These are phyloP conservation scores for Xylaria sp. DNA, from an alignment of 2,329 filamentous ascomycete species.

Conservation along the genomic window DNA sequence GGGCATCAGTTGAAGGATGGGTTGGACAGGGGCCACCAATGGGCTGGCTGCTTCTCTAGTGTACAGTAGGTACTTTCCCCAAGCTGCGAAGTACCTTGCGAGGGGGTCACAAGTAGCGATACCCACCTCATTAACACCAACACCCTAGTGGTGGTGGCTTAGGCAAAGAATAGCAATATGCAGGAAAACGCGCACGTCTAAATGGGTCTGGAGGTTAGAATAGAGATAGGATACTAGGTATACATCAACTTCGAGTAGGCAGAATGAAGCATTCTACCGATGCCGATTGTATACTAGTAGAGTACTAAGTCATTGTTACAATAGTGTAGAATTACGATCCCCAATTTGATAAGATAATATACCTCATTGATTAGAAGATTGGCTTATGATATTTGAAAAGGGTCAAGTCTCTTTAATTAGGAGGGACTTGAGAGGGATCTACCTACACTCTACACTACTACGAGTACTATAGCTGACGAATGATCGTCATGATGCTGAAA, in stretches of 20 bases:
- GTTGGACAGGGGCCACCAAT: constrained; percentile 17
- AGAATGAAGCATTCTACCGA: neutral
- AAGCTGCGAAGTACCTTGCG: constrained; percentile 2
- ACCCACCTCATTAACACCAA: neutral
- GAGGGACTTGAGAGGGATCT: neutral
- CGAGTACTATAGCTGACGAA: too few relatives aligned
- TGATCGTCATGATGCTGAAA: neutral
- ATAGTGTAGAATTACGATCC: neutral
- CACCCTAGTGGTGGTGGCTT: constrained; percentile 2
- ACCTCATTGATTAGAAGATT: neutral
- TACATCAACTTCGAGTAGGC: neutral
- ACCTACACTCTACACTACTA: neutral
- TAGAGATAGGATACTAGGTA: neutral
- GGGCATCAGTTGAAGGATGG: constrained; percentile 41
- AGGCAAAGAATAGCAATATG: constrained; percentile 1
- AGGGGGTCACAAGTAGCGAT: neutral
- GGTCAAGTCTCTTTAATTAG: neutral
- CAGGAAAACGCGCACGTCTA: neutral
- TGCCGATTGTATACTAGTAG: too few relatives aligned
- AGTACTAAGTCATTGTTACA: neutral
- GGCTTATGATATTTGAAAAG: neutral
- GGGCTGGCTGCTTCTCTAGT: neutral
- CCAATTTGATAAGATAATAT: neutral
- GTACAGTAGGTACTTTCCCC: neutral
- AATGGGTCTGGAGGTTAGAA: neutral